Percentiles rank a stretch among this genome's conserved stretches.
Evolutionary conservation across 2,329 filamentous ascomycete genomes (phyloP).

Genomic region (Colletotrichum sp.): DNA sequence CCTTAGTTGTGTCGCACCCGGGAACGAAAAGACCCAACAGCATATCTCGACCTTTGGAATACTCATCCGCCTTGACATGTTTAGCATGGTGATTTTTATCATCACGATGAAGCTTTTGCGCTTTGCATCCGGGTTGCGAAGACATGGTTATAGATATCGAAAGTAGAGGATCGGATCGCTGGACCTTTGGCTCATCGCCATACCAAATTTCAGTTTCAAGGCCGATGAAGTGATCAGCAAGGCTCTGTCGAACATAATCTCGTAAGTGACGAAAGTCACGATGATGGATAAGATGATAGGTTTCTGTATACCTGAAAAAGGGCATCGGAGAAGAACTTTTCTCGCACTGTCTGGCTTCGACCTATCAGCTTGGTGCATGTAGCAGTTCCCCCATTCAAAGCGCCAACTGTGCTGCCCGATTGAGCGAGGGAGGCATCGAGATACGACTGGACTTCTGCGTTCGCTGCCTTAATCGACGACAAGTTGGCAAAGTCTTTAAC

Average conservation of each 20-base stretch:
- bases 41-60: constrained; percentile 35
- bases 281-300: neutral
- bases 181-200: constrained; percentile 29
- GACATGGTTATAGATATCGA: constrained; percentile 42
- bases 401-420: constrained; percentile 24
- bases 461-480: neutral
- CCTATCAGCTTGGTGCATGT: constrained; percentile 38
- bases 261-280: neutral
- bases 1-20: constrained; percentile 35
- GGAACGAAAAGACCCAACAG: constrained; percentile 39
- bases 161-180: constrained; percentile 37
- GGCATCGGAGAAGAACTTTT: constrained; percentile 38
- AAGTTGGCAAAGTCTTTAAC: neutral
- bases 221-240: constrained; percentile 35
- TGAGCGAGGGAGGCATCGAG: constrained; percentile 20
- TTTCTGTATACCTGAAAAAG: constrained; percentile 28
- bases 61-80: constrained; percentile 27
- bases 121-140: constrained; percentile 33
- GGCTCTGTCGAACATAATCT: constrained; percentile 14
- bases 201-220: constrained; percentile 39
- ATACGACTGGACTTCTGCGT: neutral
- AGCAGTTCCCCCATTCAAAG: constrained; percentile 36
- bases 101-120: constrained; percentile 40
- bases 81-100: constrained; percentile 43
- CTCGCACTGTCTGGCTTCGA: constrained; percentile 37